A percentile compares a stretch with the other conserved stretches of the same genome.
These are phyloP conservation scores for Aspergillus puulaauensis DNA, from an alignment of 2,329 filamentous ascomycete species.

Conservation along the genomic window DNA sequence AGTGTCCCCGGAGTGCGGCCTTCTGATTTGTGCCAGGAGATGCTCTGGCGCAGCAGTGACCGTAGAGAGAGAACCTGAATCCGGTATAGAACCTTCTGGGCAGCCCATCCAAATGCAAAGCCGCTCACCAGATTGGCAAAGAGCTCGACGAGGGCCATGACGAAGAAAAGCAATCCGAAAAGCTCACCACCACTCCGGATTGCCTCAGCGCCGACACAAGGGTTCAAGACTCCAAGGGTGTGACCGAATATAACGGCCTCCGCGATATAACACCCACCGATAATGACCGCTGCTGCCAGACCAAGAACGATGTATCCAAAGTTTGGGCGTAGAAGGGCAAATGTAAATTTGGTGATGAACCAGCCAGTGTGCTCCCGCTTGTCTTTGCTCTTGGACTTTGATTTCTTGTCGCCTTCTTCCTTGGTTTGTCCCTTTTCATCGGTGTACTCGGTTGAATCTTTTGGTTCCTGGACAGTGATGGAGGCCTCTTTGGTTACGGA, in stretches of 20 bases:
- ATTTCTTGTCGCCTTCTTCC: no score
- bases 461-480: no score
- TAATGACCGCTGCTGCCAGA: conserved; percentile 43
- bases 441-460: no score
- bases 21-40: conserved; percentile 59
- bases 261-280: conserved; percentile 11
- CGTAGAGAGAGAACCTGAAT: conserved; percentile 65
- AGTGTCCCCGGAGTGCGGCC: conserved; percentile 61
- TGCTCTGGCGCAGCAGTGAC: conserved; percentile 64
- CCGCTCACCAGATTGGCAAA: conserved; percentile 63
- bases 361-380: no score
- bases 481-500: no score
- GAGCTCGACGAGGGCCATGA: conserved; percentile 60
- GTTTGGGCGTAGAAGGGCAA: not conserved
- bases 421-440: no score
- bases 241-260: conserved; percentile 59
- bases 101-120: conserved; percentile 57
- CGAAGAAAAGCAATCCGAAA: conserved; percentile 60
- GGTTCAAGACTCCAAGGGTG: conserved; percentile 55
- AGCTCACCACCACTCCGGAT: conserved; percentile 48
- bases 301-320: conserved; percentile 7
- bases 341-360: no score
- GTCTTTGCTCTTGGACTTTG: no score
- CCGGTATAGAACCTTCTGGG: conserved; percentile 65
- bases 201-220: conserved; percentile 51